phyloP scores from a whole-genome alignment of 441 rosid species.

The Iberis amara region DNA sequence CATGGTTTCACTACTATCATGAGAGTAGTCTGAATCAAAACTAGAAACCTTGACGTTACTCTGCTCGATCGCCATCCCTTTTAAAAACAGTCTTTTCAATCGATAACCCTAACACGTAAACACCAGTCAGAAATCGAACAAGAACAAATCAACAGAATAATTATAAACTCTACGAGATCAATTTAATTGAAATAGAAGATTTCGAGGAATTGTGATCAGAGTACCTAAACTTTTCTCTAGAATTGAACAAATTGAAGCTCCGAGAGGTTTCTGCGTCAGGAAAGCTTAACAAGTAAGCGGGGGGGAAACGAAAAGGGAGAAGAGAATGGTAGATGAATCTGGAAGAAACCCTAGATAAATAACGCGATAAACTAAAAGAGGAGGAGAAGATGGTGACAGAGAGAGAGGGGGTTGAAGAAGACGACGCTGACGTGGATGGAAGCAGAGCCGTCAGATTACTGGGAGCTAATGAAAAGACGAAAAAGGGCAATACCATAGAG shows the following conservation, averaged over 20 bases:
- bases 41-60: constrained; percentile 67
- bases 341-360: constrained; percentile 61
- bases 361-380: constrained; percentile 29
- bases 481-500: constrained; percentile 52
- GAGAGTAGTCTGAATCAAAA: constrained; percentile 81
- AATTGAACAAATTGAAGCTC: constrained; percentile 19
- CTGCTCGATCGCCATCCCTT: constrained; percentile 93
- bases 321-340: constrained; percentile 27
- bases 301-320: not conserved
- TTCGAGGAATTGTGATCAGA: constrained; percentile 18
- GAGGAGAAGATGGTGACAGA: constrained; percentile 32
- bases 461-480: constrained; percentile 50
- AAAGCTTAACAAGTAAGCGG: not conserved
- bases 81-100: constrained; percentile 22
- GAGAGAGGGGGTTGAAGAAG: constrained; percentile 54
- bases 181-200: constrained; percentile 2
- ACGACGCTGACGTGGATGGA: constrained; percentile 80
- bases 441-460: constrained; percentile 56
- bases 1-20: constrained; percentile 64
- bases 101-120: constrained; percentile 38
- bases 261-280: constrained; percentile 17
- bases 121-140: not conserved
- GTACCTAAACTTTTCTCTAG: constrained; percentile 20
- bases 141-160: not conserved
- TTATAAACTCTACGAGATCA: constrained; percentile 14